phyloP scores from a whole-genome alignment of 2,329 filamentous ascomycete genomes.

The Alternaria arborescens region DNA sequence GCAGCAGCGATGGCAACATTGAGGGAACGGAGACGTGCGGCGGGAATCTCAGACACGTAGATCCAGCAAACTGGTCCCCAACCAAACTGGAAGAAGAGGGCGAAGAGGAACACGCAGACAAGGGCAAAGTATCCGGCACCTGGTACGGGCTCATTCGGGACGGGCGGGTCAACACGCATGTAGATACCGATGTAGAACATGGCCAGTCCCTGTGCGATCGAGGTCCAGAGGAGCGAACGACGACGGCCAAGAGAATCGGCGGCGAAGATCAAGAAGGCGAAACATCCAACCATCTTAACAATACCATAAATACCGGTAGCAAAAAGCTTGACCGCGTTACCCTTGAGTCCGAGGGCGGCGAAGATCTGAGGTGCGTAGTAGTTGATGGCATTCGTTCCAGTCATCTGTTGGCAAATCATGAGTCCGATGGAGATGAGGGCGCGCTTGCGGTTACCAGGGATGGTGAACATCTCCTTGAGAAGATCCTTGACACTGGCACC shows the following conservation, averaged over 20 bases:
- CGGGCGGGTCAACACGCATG: slow-evolving; percentile 68
- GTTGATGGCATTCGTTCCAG: slow-evolving; percentile 62
- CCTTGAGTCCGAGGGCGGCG: slow-evolving; percentile 67
- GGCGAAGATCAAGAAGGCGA: slow-evolving; percentile 70
- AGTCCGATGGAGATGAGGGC: slow-evolving; percentile 70
- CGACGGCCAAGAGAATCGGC: slow-evolving; percentile 75
- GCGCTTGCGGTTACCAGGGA: slow-evolving; percentile 65
- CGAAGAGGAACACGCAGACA: slow-evolving; percentile 76
- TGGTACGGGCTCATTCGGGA: slow-evolving; percentile 63
- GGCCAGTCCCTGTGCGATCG: slow-evolving; percentile 66
- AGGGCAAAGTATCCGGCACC: slow-evolving; percentile 75
- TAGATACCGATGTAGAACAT: slow-evolving; percentile 79
- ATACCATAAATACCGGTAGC: slow-evolving; percentile 78
- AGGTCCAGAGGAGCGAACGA: slow-evolving; percentile 70
- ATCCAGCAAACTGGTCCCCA: slow-evolving; percentile 80
- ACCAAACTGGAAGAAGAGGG: slow-evolving; percentile 66
- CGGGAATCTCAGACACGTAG: slow-evolving; percentile 73
- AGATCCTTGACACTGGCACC: slow-evolving; percentile 56
- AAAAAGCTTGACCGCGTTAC: slow-evolving; percentile 68
- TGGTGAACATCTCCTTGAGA: slow-evolving; percentile 55
- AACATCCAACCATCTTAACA: slow-evolving; percentile 72
- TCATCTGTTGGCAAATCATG: slow-evolving; percentile 77
- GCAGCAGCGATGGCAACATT: slow-evolving; percentile 74
- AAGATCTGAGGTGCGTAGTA: slow-evolving; percentile 78
- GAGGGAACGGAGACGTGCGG: slow-evolving; percentile 65